Evolutionary conservation across 495 filamentous ascomycete genomes (phyloP).

Genomic region (Podospora tetraspora): DNA sequence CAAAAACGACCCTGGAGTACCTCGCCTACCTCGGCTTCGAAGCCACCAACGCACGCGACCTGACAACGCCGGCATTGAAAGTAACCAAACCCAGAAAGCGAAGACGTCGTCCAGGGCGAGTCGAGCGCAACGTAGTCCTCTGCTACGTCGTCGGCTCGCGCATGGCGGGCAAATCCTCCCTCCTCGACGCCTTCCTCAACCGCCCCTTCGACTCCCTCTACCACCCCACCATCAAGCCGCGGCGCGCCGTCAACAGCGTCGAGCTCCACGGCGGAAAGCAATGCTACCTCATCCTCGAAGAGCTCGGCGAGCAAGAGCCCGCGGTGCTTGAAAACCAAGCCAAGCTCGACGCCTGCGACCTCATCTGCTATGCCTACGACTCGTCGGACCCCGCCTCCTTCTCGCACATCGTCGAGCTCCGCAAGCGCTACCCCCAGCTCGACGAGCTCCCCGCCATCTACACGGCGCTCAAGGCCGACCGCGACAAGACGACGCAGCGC

Average conservation of each 20-base stretch:
- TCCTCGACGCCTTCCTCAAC: conserved; percentile 86
- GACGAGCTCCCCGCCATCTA: conserved; percentile 86
- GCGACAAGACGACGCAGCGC: conserved; percentile 89
- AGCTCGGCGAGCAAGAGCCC: conserved; percentile 91
- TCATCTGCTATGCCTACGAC: conserved; percentile 94
- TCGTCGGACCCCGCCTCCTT: conserved; percentile 94
- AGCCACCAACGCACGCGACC: conserved; percentile 54
- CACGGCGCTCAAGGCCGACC: conserved; percentile 87
- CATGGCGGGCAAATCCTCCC: conserved; percentile 78
- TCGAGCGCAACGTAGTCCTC: conserved; percentile 92
- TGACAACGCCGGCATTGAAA: conserved; percentile 77
- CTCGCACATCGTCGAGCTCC: conserved; percentile 77
- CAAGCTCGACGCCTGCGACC: conserved; percentile 88
- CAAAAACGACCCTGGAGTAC: conserved; percentile 90
- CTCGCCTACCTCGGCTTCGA: conserved; percentile 94
- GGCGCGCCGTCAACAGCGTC: conserved; percentile 90
- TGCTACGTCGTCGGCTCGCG: conserved; percentile 88
- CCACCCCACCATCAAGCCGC: conserved; percentile 88
- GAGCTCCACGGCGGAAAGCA: conserved; percentile 95
- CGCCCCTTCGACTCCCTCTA: conserved; percentile 82
- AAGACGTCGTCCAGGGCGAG: conserved; percentile 69
- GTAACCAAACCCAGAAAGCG: conserved; percentile 86
- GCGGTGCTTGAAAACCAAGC: conserved; percentile 87
- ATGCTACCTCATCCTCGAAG: conserved; percentile 91
- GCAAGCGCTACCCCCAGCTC: conserved; percentile 70